Evolutionary conservation across 352 stramenopile species (phyloP).

Genomic region (Globisporangium spiculum): DNA sequence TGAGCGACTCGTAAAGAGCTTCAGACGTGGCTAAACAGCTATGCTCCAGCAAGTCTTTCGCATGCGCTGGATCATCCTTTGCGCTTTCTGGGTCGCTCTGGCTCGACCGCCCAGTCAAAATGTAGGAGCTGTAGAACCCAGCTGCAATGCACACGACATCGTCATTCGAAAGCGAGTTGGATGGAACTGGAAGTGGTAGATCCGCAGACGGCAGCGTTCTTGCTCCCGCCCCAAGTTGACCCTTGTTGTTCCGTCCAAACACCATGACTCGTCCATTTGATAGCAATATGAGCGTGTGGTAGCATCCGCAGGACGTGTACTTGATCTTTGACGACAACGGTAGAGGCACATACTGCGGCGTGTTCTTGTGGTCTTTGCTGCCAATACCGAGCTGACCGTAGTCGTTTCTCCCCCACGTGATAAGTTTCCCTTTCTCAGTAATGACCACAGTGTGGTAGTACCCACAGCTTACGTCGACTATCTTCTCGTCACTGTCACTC

Average conservation of each 20-base stretch:
- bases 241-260: conserved; percentile 88
- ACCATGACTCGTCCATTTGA: conserved; percentile 82
- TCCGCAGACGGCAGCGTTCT: conserved; percentile 80
- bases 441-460: conserved; percentile 86
- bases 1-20: conserved; percentile 78
- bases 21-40: conserved; percentile 60
- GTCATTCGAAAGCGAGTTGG: conserved; percentile 73
- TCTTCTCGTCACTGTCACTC: conserved; percentile 72
- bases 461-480: conserved; percentile 71
- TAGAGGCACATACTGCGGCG: conserved; percentile 70
- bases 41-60: conserved; percentile 63
- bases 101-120: conserved; percentile 70
- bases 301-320: conserved; percentile 79
- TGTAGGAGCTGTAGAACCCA: conserved; percentile 89
- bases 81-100: conserved; percentile 31
- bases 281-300: conserved; percentile 78
- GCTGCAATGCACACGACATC: conserved; percentile 79
- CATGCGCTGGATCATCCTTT: conserved; percentile 37
- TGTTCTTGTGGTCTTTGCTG: conserved; percentile 88
- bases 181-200: conserved; percentile 70
- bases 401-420: conserved; percentile 86
- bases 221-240: conserved; percentile 71
- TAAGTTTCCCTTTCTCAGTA: conserved; percentile 78
- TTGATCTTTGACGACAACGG: conserved; percentile 78
- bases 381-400: conserved; percentile 86